Conservation (phyloP, 176 grass and related monocot species). For the Saccharum spontaneum region DNA sequence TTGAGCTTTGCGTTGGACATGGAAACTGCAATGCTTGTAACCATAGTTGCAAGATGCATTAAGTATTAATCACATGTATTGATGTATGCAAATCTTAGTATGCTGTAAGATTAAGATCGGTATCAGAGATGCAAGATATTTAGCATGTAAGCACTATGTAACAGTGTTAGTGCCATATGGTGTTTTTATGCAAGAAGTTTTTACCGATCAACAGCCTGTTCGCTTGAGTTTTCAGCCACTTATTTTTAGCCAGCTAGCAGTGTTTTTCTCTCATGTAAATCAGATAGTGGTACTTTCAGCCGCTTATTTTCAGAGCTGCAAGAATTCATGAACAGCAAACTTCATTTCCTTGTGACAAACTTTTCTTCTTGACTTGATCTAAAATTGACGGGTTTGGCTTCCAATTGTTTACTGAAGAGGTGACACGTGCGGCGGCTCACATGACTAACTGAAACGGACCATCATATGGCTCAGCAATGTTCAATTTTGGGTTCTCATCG, state of each 20-base stretch:
- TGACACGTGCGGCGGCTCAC: neutral
- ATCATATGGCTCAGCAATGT: neutral
- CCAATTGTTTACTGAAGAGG: neutral
- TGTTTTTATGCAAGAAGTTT: too few species aligned
- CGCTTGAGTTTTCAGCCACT: too few species aligned
- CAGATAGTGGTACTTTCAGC: too few species aligned
- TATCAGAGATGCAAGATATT: neutral
- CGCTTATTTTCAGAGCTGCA: too few species aligned
- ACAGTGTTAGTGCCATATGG: too few species aligned
- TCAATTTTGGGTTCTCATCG: neutral
- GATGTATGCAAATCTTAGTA: slow-evolving; percentile 4
- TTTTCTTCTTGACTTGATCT: neutral
- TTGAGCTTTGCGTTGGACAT: neutral
- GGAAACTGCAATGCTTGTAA: neutral
- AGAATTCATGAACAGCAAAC: too few species aligned
- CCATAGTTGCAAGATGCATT: neutral
- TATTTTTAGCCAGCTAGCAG: too few species aligned
- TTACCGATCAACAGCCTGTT: too few species aligned
- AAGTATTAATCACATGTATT: neutral
- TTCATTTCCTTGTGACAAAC: too few species aligned
- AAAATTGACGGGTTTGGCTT: neutral
- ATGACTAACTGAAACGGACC: neutral
- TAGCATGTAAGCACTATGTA: neutral
- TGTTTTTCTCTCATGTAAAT: too few species aligned
- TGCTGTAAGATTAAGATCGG: neutral